Conservation (phyloP, 2,329 filamentous ascomycete species). For the Rosellinia necatrix region DNA sequence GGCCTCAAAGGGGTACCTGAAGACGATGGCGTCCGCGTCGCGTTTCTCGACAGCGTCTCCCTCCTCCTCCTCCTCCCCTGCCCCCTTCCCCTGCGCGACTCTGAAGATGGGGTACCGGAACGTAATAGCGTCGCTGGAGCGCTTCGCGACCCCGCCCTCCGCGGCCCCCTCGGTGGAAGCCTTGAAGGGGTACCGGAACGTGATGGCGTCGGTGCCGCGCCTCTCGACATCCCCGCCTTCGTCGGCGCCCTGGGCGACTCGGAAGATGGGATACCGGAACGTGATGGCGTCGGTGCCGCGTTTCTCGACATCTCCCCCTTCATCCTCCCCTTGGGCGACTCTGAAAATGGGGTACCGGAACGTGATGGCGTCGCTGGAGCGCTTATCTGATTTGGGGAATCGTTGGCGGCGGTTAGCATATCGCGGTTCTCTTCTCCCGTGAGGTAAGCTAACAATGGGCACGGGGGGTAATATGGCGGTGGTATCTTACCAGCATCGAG, state of each 20-base stretch:
- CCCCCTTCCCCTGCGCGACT: neutral
- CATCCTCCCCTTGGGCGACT: neutral
- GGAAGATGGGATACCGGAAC: constrained; percentile 1
- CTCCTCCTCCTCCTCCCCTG: no score
- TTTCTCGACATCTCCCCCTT: neutral
- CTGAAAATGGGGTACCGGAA: constrained; percentile 5
- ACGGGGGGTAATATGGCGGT: neutral
- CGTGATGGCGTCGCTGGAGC: neutral
- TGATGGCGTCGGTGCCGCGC: neutral
- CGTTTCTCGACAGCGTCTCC: no score
- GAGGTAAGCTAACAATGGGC: neutral
- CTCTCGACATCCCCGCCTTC: neutral
- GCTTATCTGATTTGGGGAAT: neutral
- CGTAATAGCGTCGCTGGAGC: neutral
- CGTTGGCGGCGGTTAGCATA: neutral
- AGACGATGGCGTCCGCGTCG: neutral
- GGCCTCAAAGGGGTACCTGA: neutral
- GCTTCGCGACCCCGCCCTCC: neutral
- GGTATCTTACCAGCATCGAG: constrained; percentile 4
- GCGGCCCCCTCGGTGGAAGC: no score
- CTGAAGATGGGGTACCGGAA: constrained; percentile 2
- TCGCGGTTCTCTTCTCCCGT: neutral
- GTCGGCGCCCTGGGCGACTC: neutral
- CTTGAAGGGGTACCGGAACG: neutral
- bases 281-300: neutral